A percentile compares a stretch with the other conserved stretches of the same genome.
phyloP scores from a whole-genome alignment of 805 yeast species.

The Cyberlindnera lachancei region DNA sequence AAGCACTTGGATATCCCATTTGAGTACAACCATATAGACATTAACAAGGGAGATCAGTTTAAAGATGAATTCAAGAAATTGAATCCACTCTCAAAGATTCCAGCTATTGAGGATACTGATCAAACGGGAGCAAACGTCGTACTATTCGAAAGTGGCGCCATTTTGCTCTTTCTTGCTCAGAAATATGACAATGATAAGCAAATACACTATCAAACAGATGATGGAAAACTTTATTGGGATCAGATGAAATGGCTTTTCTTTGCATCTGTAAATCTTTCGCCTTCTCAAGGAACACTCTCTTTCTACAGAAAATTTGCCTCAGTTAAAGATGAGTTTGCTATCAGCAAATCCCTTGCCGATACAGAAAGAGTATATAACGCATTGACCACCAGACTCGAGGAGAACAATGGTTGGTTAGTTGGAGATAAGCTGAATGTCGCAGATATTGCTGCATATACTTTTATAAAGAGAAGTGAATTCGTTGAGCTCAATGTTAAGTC shows the following conservation, averaged over 20 bases:
- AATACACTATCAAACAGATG: slow-evolving; percentile 30
- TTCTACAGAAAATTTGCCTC: slow-evolving; percentile 39
- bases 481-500: too few relatives aligned
- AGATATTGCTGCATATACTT: slow-evolving; percentile 44
- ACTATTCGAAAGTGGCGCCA: slow-evolving; percentile 56
- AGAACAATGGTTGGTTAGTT: slow-evolving; percentile 49
- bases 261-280: slow-evolving; percentile 54
- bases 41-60: slow-evolving; percentile 39
- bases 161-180: slow-evolving; percentile 50
- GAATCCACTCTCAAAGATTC: slow-evolving; percentile 60
- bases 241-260: slow-evolving; percentile 46
- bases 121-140: slow-evolving; percentile 34
- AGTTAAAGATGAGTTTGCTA: slow-evolving; percentile 48
- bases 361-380: slow-evolving; percentile 48
- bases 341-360: slow-evolving; percentile 43
- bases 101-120: slow-evolving; percentile 37
- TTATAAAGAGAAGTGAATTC: slow-evolving; percentile 27
- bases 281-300: slow-evolving; percentile 54
- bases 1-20: slow-evolving; percentile 26
- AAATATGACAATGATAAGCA: slow-evolving; percentile 50
- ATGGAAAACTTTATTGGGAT: slow-evolving; percentile 40
- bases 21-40: slow-evolving; percentile 32
- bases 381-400: slow-evolving; percentile 39
- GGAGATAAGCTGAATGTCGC: slow-evolving; percentile 55
- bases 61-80: slow-evolving; percentile 48